Base-by-base conservation (phyloP, 768 basidiomycete species). In the Coprinopsis marcescibilis region DNA sequence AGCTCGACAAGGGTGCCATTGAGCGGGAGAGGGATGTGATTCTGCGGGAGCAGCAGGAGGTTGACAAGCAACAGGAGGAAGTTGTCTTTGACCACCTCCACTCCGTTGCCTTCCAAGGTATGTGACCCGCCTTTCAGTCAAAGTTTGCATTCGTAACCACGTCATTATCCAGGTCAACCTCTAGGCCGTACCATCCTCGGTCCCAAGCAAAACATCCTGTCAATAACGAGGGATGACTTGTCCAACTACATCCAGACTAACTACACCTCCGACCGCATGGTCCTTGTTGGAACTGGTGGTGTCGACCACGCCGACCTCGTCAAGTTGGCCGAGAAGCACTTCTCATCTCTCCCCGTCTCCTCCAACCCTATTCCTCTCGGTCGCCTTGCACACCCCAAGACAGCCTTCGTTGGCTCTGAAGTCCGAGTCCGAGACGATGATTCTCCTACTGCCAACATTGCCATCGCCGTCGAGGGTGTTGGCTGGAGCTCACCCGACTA, bases 41-140 rank as follows among this genome's bases (percentile, higher is more conserved):
- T 55, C 67, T 98, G 46, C 77, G 96, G 52, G 96, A 99, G 66
- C 94, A 96, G 71, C 89, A 97, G 71, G 96, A 98, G 72, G 96
- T 98, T 24, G 93, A 96, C 70, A 98, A 98, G 73, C 93, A 96
- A 73, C 68, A 89, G 43, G 94, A 97, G 71, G 96, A 98, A 66
- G 94, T 98, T 59, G 91, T 98, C 7, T 98, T 99, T 58, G 96
- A 98, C 70, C 96, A 99, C 63, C 70, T 99, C 49, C 96, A 99
- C 66, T 75, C 95, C 36, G 83, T 97, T 52, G 96, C 96, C 45
- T 99, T 93, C 81, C 90, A 94, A 69, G 82, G 94, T 94, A 61
- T 55, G 80, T 72, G 12, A 13, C 33, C 47, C 23, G 46, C 25
- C 37, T n/a, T 35, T 45, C 29, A 11, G 34, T 27, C 27, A 21